Conservation (phyloP, 106 monocot genomes). For the Dendrobium chrysotoxum region DNA sequence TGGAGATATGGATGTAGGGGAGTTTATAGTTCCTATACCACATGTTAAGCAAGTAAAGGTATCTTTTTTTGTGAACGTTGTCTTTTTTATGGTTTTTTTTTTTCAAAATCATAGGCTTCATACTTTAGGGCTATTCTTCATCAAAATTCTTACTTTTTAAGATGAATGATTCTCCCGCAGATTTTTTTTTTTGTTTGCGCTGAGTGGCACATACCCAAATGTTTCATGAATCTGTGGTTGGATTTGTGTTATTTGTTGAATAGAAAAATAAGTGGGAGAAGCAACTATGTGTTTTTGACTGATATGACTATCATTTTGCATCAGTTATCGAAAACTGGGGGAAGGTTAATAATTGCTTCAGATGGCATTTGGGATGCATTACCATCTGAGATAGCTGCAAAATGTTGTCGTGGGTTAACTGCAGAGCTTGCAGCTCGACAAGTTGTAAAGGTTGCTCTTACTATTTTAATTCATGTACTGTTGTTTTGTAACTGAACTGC, state of each 20-base stretch:
- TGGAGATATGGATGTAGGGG: constrained; percentile 93
- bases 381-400: constrained; percentile 71
- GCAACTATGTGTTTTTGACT: not conserved
- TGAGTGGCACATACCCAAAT: not conserved
- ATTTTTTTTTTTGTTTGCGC: not conserved
- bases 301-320: not conserved
- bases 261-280: not conserved
- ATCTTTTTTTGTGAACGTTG: not conserved
- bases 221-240: not conserved
- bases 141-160: not conserved
- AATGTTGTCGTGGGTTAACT: constrained; percentile 77
- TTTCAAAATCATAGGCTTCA: not conserved
- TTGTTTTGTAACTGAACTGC: not conserved
- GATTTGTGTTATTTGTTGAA: not conserved
- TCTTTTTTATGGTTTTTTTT: not conserved
- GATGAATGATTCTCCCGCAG: not conserved
- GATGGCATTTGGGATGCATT: constrained; percentile 96
- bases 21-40: constrained; percentile 88
- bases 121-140: not conserved
- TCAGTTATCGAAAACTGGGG: constrained; percentile 69
- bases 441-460: constrained; percentile 73
- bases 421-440: constrained; percentile 83
- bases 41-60: constrained; percentile 98
- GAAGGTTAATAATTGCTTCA: constrained; percentile 92
- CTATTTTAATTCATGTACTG: not conserved